A percentile compares a stretch with the other conserved stretches of the same genome.
phyloP scores from a whole-genome alignment of 1,139 yeast genomes.

The Protomyces pachydermus region DNA sequence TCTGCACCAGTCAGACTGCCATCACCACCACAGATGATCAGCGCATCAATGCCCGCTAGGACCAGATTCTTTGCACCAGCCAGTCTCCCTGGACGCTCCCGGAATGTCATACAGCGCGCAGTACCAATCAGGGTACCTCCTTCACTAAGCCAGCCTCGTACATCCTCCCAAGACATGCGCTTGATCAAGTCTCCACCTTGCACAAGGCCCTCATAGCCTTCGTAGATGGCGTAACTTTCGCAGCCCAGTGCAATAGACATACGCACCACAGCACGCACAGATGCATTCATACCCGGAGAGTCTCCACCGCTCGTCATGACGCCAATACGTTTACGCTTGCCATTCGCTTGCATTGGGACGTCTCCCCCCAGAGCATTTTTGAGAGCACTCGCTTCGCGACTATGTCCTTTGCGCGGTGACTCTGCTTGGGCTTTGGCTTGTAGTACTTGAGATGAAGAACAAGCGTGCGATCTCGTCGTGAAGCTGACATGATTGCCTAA shows the following conservation, averaged over 20 bases:
- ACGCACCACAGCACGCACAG: conserved; percentile 89
- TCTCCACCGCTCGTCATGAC: conserved; percentile 99
- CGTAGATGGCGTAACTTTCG: conserved; percentile 88
- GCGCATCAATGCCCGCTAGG: conserved; percentile 84
- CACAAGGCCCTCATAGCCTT: conserved; percentile 92
- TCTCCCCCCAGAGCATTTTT: conserved; percentile 20
- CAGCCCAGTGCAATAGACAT: conserved; percentile 86
- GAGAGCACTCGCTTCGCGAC: background rate
- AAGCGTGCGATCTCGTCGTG: conserved; percentile 42
- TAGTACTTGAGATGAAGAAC: conserved; percentile 31
- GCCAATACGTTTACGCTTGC: conserved; percentile 58
- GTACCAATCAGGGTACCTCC: conserved; percentile 98
- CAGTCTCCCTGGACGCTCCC: conserved; percentile 78
- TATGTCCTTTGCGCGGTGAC: background rate
- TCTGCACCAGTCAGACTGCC: conserved; percentile 98
- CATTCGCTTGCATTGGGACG: conserved; percentile 22
- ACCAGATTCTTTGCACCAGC: conserved; percentile 79
- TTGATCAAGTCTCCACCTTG: conserved; percentile 64
- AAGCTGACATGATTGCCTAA: conserved; percentile 58
- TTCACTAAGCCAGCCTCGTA: conserved; percentile 74
- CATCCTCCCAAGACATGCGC: conserved; percentile 86
- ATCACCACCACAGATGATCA: conserved; percentile 98
- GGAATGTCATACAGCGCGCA: conserved; percentile 82
- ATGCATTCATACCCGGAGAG: conserved; percentile 97
- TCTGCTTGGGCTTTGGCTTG: background rate